Evolutionary conservation across 2,329 filamentous ascomycete species (phyloP).

Genomic region (Ilyonectria destructans): DNA sequence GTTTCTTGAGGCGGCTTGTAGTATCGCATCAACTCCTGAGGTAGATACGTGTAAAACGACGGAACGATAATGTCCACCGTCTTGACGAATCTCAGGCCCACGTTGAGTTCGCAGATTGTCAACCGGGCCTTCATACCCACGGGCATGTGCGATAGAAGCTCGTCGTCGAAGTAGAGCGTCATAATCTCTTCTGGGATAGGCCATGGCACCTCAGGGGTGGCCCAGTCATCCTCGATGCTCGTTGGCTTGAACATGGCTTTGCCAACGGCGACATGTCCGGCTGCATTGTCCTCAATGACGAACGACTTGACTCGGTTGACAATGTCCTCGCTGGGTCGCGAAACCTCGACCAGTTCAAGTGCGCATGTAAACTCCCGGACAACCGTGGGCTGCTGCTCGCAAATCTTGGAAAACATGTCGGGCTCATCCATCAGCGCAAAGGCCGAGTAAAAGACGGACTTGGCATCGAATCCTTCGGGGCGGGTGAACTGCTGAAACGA

Average conservation of each 20-base stretch:
- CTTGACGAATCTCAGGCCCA: constrained; percentile 78
- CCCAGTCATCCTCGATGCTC: constrained; percentile 66
- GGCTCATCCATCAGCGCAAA: constrained; percentile 58
- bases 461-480: constrained; percentile 61
- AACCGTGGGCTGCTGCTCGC: constrained; percentile 51
- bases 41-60: constrained; percentile 76
- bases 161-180: constrained; percentile 79
- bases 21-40: constrained; percentile 78
- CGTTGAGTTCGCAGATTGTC: constrained; percentile 70
- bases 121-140: constrained; percentile 76
- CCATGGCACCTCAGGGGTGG: constrained; percentile 49
- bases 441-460: constrained; percentile 61
- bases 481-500: constrained; percentile 46
- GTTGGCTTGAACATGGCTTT: constrained; percentile 61
- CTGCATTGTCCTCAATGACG: constrained; percentile 52
- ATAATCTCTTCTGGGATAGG: constrained; percentile 40
- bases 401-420: constrained; percentile 52
- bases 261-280: constrained; percentile 61
- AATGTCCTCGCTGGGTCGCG: constrained; percentile 60
- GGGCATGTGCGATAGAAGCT: constrained; percentile 67
- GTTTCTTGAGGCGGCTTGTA: constrained; percentile 73
- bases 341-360: constrained; percentile 73
- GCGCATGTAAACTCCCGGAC: constrained; percentile 66
- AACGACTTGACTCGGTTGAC: constrained; percentile 63
- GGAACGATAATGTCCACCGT: constrained; percentile 69